phyloP scores from a whole-genome alignment of 257 asterid species.

The Nicotiana noctiflora region DNA sequence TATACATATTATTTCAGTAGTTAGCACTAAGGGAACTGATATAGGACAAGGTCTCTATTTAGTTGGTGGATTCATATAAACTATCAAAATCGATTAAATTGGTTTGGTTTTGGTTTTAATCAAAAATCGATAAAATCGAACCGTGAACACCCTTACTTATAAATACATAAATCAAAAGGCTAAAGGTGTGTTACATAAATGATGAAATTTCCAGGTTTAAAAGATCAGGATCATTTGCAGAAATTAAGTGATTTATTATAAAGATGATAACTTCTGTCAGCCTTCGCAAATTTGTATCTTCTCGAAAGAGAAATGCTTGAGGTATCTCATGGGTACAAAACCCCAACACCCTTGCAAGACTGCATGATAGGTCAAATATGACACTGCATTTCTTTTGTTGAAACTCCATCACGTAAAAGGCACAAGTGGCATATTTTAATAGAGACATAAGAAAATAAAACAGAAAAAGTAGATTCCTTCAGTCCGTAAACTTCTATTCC shows the following conservation, averaged over 20 bases:
- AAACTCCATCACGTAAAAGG: conserved; percentile 64
- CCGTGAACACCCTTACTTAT: background rate
- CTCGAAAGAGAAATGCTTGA: conserved; percentile 71
- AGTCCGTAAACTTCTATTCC: background rate
- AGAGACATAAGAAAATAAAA: background rate
- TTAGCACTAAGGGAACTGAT: too few species aligned
- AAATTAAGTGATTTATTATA: conserved; percentile 65
- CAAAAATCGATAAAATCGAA: too few species aligned
- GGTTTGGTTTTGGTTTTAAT: too few species aligned
- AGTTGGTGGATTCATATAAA: too few species aligned
- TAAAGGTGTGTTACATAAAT: background rate
- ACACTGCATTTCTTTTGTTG: conserved; percentile 85
- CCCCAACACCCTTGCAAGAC: conserved; percentile 82
- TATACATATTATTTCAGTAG: too few species aligned
- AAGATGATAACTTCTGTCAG: conserved; percentile 82
- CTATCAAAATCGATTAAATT: too few species aligned
- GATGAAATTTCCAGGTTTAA: conserved; percentile 64
- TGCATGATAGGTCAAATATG: conserved; percentile 87
- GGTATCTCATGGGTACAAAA: conserved; percentile 84
- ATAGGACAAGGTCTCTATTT: too few species aligned
- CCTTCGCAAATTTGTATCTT: conserved; percentile 75
- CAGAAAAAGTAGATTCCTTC: background rate
- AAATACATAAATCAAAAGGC: background rate
- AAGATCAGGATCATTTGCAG: conserved; percentile 69
- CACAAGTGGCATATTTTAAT: conserved; percentile 12